Percentiles rank a stretch among this genome's conserved stretches.
phyloP scores from a whole-genome alignment of 148 eudicot genomes.

The Heliosperma pusillum region DNA sequence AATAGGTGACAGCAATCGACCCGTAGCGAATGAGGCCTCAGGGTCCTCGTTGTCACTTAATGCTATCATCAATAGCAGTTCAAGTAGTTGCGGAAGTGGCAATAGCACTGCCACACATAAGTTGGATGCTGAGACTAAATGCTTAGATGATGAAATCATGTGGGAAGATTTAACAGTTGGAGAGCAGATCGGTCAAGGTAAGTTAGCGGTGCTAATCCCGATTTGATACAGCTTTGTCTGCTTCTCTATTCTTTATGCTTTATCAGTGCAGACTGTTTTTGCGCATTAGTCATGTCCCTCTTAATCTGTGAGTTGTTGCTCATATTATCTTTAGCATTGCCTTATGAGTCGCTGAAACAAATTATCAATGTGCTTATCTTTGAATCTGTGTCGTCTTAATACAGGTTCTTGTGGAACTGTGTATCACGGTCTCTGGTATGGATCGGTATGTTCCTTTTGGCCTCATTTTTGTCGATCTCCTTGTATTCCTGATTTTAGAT shows the following conservation, averaged over 20 bases:
- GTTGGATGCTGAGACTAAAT: conserved; percentile 61
- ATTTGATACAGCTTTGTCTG: too few species aligned
- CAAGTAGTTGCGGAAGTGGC: conserved; percentile 82
- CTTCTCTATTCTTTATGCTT: too few species aligned
- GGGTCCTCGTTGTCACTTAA: conserved; percentile 77
- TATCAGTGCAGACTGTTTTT: too few species aligned
- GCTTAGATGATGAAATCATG: conserved; percentile 77
- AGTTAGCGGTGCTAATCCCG: too few species aligned
- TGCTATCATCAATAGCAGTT: conserved; percentile 72
- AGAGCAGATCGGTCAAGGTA: conserved; percentile 98
- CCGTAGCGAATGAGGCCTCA: conserved; percentile 52
- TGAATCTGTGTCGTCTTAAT: neutral
- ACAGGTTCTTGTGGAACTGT: conserved; percentile 99
- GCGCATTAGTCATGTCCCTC: too few species aligned
- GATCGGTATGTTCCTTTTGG: conserved; percentile 75
- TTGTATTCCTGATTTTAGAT: conserved; percentile 1
- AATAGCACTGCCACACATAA: conserved; percentile 65
- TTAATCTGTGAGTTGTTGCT: too few species aligned
- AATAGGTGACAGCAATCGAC: conserved; percentile 36
- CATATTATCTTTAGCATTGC: too few species aligned
- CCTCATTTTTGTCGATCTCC: conserved; percentile 15
- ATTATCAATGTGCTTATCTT: neutral
- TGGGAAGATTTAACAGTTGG: conserved; percentile 96
- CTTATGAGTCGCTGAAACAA: neutral
- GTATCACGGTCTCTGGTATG: conserved; percentile 91